These are phyloP conservation scores for Plantago ovata DNA, from an alignment of 257 asterid species.

Conservation along the genomic window DNA sequence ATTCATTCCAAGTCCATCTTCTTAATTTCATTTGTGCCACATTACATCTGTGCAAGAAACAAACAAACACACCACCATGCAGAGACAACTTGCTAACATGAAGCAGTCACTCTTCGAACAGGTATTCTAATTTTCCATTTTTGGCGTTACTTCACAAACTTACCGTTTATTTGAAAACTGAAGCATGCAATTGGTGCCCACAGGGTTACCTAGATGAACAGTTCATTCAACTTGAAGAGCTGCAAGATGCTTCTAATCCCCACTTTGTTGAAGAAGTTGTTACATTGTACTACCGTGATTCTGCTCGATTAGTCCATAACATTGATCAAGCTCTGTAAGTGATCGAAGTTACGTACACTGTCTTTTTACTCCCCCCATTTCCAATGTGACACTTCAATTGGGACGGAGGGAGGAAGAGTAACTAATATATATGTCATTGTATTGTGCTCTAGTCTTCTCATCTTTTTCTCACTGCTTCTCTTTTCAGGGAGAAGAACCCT, in stretches of 20 bases:
- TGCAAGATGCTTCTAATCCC: conserved; percentile 74
- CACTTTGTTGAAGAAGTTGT: conserved; percentile 80
- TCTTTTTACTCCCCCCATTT: too few species aligned
- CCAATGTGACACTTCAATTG: too few species aligned
- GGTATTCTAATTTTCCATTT: too few species aligned
- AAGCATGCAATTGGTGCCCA: conserved; percentile 3
- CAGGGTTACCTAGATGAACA: conserved; percentile 82
- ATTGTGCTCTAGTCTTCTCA: too few species aligned
- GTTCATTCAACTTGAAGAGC: conserved; percentile 62
- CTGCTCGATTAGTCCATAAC: conserved; percentile 44
- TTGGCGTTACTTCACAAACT: too few species aligned
- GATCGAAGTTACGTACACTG: too few species aligned
- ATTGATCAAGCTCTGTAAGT: conserved; percentile 71
- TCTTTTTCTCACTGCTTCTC: neutral
- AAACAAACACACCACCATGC: conserved; percentile 29
- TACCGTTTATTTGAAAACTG: too few species aligned
- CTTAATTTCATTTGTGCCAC: neutral
- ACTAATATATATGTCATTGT: too few species aligned
- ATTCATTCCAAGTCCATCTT: conserved; percentile 24
- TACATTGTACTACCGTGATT: conserved; percentile 58
- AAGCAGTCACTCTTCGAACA: conserved; percentile 59
- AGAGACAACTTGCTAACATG: conserved; percentile 54
- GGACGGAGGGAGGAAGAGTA: too few species aligned
- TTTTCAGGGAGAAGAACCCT: conserved; percentile 32
- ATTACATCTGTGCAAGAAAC: conserved; percentile 10